Base-by-base conservation (phyloP, 352 stramenopile species). In the Globisporangium acanthophoron region DNA sequence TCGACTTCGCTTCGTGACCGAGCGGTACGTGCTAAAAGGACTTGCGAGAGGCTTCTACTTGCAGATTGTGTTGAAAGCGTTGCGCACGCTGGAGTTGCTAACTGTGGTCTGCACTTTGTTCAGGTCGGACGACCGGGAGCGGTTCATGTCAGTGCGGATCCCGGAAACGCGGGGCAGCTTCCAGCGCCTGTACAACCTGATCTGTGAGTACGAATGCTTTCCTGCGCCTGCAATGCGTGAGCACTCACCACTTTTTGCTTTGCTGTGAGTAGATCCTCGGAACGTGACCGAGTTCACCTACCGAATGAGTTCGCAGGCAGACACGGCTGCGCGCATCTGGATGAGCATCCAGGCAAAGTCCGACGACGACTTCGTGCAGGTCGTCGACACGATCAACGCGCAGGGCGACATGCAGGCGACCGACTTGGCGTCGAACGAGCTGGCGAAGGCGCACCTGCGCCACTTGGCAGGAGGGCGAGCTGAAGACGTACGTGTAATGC, bases 231-330 rank as follows among this genome's bases (percentile, higher is more conserved):
- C 29, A 1, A 7, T 44, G n/a, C 3, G 57, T 37, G 33, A 12
- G 33, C 9, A 37, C 9, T 37, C 33, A 37, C 33, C 33, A 37
- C 5, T 6, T 37, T 37, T 37, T 37, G 33, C 6, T 37, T 11
- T 37, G 33, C 9, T 11, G 33, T 37, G 33, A 37, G 46, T 55
- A 91, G 82, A 87, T 58, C 83, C 83, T 21, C 67, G 80, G 59
- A 93, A 93, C 37, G 77, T 95, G 58, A 99, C 97, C 15, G 97
- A 99, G 78, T 99, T 99, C 65, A 97, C 91, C 6, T 99, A 99
- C 74, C 83, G 96, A 58, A 91, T 98, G 73, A 76, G 77, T 58
- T 86, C 74, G 5, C 71, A 94, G 49, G 61, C 71, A 16, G 79
- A 90, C 56, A 73, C 73, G 5, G 69, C 85, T 45, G 96, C 96